Conservation (phyloP, 176 grass and related monocot genomes). For the Hyparrhenia diplandra region DNA sequence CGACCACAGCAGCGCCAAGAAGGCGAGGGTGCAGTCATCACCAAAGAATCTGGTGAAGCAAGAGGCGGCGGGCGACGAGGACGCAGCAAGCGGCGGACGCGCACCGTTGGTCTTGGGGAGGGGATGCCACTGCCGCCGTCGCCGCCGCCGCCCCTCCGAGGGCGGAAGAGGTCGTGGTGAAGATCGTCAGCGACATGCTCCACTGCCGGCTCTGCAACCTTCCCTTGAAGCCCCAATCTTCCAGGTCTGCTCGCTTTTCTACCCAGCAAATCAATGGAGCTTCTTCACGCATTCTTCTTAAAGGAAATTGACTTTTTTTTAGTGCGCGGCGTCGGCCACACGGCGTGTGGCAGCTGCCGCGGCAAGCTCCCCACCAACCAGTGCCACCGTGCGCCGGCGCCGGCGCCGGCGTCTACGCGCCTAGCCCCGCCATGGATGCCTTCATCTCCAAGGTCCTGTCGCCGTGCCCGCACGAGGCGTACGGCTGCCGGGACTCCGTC, state of each 20-base stretch:
- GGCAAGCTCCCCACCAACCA: not conserved
- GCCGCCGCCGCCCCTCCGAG: too few relatives aligned
- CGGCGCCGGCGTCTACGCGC: not conserved
- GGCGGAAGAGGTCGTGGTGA: constrained; percentile 1
- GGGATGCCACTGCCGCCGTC: too few relatives aligned
- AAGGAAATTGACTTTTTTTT: too few relatives aligned
- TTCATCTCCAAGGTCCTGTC: not conserved
- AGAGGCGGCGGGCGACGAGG: not conserved
- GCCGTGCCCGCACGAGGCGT: not conserved
- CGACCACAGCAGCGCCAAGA: not conserved
- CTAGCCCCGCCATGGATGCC: not conserved
- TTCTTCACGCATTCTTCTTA: not conserved
- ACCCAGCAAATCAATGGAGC: not conserved
- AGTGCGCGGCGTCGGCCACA: not conserved
- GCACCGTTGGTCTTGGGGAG: not conserved
- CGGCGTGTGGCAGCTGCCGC: not conserved
- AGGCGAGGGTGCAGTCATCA: not conserved
- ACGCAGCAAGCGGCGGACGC: not conserved
- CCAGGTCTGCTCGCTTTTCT: constrained; percentile 1
- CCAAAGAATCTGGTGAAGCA: not conserved
- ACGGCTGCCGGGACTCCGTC: not conserved
- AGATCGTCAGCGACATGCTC: not conserved
- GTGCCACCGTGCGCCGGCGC: not conserved
- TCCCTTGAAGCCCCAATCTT: not conserved
- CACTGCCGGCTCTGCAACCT: constrained; percentile 10